Evolutionary conservation across 2,329 filamentous ascomycete genomes (phyloP).

Genomic region (Trichoderma atrobrunneum): DNA sequence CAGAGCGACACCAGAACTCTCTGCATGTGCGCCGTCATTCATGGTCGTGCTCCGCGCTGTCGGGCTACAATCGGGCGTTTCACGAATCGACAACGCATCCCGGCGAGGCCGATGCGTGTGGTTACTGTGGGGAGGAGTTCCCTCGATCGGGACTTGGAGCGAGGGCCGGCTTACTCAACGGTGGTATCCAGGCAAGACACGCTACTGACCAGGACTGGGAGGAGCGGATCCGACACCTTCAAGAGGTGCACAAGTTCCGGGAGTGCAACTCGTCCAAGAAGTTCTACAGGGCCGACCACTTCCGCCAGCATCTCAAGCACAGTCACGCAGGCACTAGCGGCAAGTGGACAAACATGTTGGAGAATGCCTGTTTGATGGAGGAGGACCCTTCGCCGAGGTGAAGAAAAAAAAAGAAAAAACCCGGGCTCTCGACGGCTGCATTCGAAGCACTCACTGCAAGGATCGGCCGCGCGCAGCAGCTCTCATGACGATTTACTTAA

Average conservation of each 20-base stretch:
- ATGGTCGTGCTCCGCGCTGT: conserved; percentile 92
- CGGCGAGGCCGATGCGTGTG: conserved; percentile 75
- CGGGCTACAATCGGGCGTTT: conserved; percentile 75
- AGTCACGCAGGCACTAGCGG: conserved; percentile 94
- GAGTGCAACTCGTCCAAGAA: conserved; percentile 99
- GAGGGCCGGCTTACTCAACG: conserved; percentile 32
- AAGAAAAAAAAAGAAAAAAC: too few relatives aligned
- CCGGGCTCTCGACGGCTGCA: neutral
- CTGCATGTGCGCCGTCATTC: conserved; percentile 89
- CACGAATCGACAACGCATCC: conserved; percentile 71
- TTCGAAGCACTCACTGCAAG: neutral
- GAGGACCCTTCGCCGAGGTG: conserved; percentile 55
- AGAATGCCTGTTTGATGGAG: conserved; percentile 93
- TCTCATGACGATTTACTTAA: neutral
- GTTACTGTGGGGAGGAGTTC: conserved; percentile 95
- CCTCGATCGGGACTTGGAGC: conserved; percentile 46
- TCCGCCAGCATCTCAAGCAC: conserved; percentile 96
- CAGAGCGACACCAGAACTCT: conserved; percentile 92
- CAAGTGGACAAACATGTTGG: conserved; percentile 98
- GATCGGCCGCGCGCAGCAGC: neutral
- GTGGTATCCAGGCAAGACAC: conserved; percentile 39
- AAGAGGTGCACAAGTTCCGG: conserved; percentile 90
- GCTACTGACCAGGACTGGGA: conserved; percentile 87
- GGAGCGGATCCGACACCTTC: conserved; percentile 78
- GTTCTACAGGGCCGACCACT: conserved; percentile 96